Percentiles rank a stretch among this genome's conserved stretches.
Conservation (phyloP, 2,329 filamentous ascomycete species). For the Claviceps sp. region DNA sequence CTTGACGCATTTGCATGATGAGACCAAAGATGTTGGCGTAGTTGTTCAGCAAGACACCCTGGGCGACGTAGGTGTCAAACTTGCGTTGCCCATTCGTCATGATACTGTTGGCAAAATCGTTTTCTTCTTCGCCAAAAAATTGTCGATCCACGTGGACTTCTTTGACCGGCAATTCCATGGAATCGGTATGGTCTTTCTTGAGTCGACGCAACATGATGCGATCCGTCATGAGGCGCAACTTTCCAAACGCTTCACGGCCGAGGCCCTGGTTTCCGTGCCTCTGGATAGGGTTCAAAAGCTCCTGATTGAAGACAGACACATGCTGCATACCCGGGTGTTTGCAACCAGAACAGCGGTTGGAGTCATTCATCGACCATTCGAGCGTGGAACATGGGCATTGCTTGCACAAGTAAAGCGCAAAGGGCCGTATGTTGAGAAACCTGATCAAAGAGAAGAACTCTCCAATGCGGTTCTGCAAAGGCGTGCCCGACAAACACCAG, state of each 20-base stretch:
- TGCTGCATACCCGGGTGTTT: slow-evolving; percentile 29
- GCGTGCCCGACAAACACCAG: slow-evolving; percentile 92
- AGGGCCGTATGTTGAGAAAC: slow-evolving; percentile 79
- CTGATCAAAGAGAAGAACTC: slow-evolving; percentile 92
- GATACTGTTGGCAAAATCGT: slow-evolving; percentile 88
- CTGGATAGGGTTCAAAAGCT: slow-evolving; percentile 74
- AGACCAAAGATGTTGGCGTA: slow-evolving; percentile 98
- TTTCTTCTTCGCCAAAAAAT: slow-evolving; percentile 93
- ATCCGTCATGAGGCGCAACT: slow-evolving; percentile 78
- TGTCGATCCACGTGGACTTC: slow-evolving; percentile 85
- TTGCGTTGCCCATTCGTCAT: slow-evolving; percentile 82
- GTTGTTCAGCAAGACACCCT: slow-evolving; percentile 89
- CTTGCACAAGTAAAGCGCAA: slow-evolving; percentile 90
- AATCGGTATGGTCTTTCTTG: slow-evolving; percentile 84
- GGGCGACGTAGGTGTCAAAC: slow-evolving; percentile 91
- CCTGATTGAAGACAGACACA: slow-evolving; percentile 70
- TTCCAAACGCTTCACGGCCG: slow-evolving; percentile 60
- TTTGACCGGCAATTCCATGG: slow-evolving; percentile 94
- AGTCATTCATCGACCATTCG: slow-evolving; percentile 68
- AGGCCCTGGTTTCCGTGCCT: slow-evolving; percentile 45
- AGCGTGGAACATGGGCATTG: slow-evolving; percentile 66
- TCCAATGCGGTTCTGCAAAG: slow-evolving; percentile 91
- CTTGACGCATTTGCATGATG: slow-evolving; percentile 98
- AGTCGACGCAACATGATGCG: slow-evolving; percentile 91
- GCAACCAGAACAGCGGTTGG: slow-evolving; percentile 59